Base-by-base conservation (phyloP, 495 filamentous ascomycete genomes). In the Sordaria brevicollis region DNA sequence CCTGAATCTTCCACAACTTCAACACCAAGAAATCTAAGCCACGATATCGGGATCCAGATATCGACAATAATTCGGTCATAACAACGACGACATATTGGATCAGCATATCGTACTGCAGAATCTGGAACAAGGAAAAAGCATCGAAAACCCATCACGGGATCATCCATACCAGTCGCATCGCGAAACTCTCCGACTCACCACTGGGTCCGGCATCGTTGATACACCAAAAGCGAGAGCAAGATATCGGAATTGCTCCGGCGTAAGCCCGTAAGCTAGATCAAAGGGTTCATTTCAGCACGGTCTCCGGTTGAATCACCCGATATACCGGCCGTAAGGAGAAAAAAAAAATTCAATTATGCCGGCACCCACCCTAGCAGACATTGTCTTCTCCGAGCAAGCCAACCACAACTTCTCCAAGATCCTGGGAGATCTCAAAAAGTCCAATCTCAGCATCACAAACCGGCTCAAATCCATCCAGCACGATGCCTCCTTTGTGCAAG, bases 391-490 rank as follows among this genome's bases (percentile, higher is more conserved):
- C 9, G 73, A 79, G 11, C 82, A 85, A 70, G 83, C 83, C 69
- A 85, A 84, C 74, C 81, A 84, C 72, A 85, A 86, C 67, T 85
- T 86, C 74, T 86, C 84, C 11, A 77, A 72, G 71, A 79, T 85
- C 65, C 82, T 91, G 10, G 81, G 80, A 62, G 82, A 85, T 33
- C 84, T 95, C 67, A 91, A 90, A 74, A 86, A 88, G 36, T 87
- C 89, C 31, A 91, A 91, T n/a, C 86, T 94, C 39, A 91, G 90
- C 67, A 86, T 94, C 65, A 80, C 83, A 67, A 97, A 96, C 80
- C 90, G 94, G 34, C 88, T 98, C 8, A 80, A 81, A 41, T 93
- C 89, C 39, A 92, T 94, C 75, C 81, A 83, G 71, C 76, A 85
- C 15, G 92, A 95, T 79, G 87, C 89, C 13, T 74, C 77, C 19